Base-by-base conservation (phyloP, 495 filamentous ascomycete genomes). In the Aspergillus funiculosus region DNA sequence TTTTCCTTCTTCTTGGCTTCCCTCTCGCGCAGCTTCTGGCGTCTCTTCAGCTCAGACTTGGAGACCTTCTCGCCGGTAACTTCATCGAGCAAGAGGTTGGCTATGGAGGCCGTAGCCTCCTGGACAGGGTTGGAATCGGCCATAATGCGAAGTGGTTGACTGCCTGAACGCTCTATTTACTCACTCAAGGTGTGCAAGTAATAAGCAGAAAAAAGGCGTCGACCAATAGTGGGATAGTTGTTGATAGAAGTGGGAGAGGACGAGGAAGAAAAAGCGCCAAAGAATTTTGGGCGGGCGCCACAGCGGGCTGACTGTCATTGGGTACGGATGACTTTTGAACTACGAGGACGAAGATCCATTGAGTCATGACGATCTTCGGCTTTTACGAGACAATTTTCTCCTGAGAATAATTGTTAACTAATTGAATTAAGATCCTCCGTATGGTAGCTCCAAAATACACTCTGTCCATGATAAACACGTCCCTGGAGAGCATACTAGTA, bases 31-130 rank as follows among this genome's bases (percentile, higher is more conserved):
- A 83, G 73, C 84, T 96, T 98, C 74, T 90, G 81, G 59, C 91
- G 83, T 75, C 87, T 91, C 86, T 97, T 98, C 63, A 92, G 74
- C 68, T 91, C 88, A 18, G 83, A 79, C 81, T 94, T 92, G 69
- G 87, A 90, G 29, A 79, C 76, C 67, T 74, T 80, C 69, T 94
- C 88, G 51, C 87, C 88, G 28, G 88, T 91, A 47, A 85, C 83
- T 49, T 91, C 86, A 63, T 94, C 88, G 21, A 86, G 73, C 60
- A 87, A 75, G 50, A 90, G 76, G 61, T 90, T 89, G 60, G 80
- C 79, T 56, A 84, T 66, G 62, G 79, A 76, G 48, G 68, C 72
- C 50, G 79, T 77, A 46, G 75, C 76, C 73, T 83, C 82, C 46
- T 69, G 60, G 38, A 73, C 68, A 48, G 62, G 46, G 56, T 64